These are phyloP conservation scores for Aeminium ludgeri DNA, from an alignment of 495 filamentous ascomycete species.

Conservation along the genomic window DNA sequence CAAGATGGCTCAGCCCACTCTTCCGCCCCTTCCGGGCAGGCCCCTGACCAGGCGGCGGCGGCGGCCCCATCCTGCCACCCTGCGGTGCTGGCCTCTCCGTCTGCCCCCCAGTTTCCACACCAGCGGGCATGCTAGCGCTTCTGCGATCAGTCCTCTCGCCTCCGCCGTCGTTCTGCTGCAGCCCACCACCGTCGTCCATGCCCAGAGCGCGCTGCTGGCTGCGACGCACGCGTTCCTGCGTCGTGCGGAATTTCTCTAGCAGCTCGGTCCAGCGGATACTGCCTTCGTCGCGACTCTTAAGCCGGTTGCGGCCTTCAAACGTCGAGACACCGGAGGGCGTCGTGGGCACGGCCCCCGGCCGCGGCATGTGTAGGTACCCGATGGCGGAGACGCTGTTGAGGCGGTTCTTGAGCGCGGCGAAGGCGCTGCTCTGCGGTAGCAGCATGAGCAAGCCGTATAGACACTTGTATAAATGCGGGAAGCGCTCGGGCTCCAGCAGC, in stretches of 20 bases:
- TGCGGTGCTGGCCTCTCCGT: background rate
- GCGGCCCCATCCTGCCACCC: background rate
- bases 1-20: constrained; percentile 16
- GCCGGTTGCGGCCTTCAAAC: constrained; percentile 64
- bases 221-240: constrained; percentile 63
- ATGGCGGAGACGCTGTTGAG: constrained; percentile 93
- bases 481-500: constrained; percentile 92
- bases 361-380: constrained; percentile 68
- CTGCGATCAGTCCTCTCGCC: constrained; percentile 13
- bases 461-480: constrained; percentile 94
- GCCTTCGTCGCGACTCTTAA: constrained; percentile 71
- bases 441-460: constrained; percentile 97
- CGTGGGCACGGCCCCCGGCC: background rate
- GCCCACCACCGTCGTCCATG: constrained; percentile 8
- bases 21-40: constrained; percentile 1
- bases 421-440: constrained; percentile 89
- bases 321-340: constrained; percentile 24
- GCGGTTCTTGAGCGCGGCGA: constrained; percentile 91
- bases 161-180: constrained; percentile 7
- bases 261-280: constrained; percentile 83
- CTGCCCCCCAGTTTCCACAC: background rate
- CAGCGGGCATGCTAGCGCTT: background rate
- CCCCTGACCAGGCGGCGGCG: background rate
- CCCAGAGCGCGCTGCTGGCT: constrained; percentile 26
- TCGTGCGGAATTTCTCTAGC: constrained; percentile 83